phyloP scores from a whole-genome alignment of 2,329 filamentous ascomycete species.

The Aureobasidium sp. region DNA sequence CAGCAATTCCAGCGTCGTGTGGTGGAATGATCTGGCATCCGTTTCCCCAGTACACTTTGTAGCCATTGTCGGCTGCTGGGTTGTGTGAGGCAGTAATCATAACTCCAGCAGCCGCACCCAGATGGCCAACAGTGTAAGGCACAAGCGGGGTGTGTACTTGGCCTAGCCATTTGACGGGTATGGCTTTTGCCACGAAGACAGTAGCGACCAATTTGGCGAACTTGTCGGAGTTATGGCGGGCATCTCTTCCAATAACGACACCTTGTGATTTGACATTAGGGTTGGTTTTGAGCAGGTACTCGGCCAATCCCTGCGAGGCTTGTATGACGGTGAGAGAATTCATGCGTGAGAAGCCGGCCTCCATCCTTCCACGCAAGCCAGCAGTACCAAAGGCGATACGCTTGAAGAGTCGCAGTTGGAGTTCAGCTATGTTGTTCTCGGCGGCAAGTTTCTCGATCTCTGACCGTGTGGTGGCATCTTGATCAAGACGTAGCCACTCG shows the following conservation, averaged over 20 bases:
- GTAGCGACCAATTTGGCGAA: slow-evolving; percentile 54
- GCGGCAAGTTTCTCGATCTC: slow-evolving; percentile 48
- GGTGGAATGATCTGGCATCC: slow-evolving; percentile 59
- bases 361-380: slow-evolving; percentile 56
- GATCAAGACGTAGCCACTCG: slow-evolving; percentile 52
- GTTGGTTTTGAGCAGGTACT: slow-evolving; percentile 45
- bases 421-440: slow-evolving; percentile 35
- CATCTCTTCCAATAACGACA: slow-evolving; percentile 56
- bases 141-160: slow-evolving; percentile 53
- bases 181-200: slow-evolving; percentile 49
- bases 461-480: slow-evolving; percentile 44
- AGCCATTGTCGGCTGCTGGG: slow-evolving; percentile 56
- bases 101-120: slow-evolving; percentile 50
- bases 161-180: slow-evolving; percentile 54
- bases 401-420: slow-evolving; percentile 45
- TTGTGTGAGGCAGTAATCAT: slow-evolving; percentile 63
- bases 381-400: slow-evolving; percentile 56
- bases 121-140: slow-evolving; percentile 49
- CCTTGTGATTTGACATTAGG: slow-evolving; percentile 33
- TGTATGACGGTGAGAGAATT: slow-evolving; percentile 34
- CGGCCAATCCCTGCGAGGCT: slow-evolving; percentile 57
- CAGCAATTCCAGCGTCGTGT: slow-evolving; percentile 50
- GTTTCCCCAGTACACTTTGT: slow-evolving; percentile 60
- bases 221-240: slow-evolving; percentile 52
- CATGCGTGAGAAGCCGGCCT: slow-evolving; percentile 51